These are phyloP conservation scores for Luffa aegyptiaca DNA, from an alignment of 306 rosid species.

Conservation along the genomic window DNA sequence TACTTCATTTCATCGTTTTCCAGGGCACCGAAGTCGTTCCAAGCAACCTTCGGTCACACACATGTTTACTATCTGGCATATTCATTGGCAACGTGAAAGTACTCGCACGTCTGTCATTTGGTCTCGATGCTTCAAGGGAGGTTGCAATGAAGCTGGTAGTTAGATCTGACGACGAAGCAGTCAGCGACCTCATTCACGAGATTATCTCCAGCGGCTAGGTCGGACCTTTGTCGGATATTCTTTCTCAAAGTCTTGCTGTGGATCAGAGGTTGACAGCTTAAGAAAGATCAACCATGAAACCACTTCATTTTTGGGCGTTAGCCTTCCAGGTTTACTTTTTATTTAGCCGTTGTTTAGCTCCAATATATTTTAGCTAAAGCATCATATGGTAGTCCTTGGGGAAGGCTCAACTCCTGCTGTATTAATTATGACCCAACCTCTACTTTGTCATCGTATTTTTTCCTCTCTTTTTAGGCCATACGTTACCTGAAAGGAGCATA, in stretches of 20 bases:
- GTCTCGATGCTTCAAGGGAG: constrained; percentile 79
- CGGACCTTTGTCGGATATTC: background rate
- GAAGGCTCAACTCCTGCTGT: constrained; percentile 6
- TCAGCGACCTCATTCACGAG: constrained; percentile 81
- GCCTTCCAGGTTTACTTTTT: background rate
- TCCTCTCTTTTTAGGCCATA: background rate
- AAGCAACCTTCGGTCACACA: constrained; percentile 81
- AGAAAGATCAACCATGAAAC: constrained; percentile 8
- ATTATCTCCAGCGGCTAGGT: constrained; percentile 87
- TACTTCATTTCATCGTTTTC: constrained; percentile 10
- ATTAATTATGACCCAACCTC: background rate
- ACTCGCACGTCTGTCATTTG: constrained; percentile 78
- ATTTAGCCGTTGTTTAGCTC: background rate
- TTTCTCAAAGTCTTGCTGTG: background rate
- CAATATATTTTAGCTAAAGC: constrained; percentile 1
- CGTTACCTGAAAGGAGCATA: background rate
- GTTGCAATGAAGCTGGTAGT: constrained; percentile 93
- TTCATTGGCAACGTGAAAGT: constrained; percentile 75
- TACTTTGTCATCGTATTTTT: background rate
- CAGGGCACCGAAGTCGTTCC: constrained; percentile 91
- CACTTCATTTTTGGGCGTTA: background rate
- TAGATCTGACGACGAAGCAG: constrained; percentile 64
- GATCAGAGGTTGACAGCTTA: background rate
- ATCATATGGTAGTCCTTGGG: background rate
- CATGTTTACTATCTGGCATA: constrained; percentile 74